phyloP scores from a whole-genome alignment of 331 rosid genomes.

The Quercus lobata region DNA sequence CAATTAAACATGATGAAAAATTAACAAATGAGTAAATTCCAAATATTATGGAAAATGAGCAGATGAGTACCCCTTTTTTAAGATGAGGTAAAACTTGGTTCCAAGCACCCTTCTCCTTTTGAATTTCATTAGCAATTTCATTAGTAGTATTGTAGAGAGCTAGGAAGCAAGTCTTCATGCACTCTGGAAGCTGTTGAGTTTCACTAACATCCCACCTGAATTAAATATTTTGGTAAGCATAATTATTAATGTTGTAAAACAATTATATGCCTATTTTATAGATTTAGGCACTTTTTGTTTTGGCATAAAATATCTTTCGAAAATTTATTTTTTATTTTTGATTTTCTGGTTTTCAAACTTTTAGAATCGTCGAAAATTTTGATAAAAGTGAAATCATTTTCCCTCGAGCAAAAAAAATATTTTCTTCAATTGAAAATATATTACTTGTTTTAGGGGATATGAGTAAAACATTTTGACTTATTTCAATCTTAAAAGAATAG shows the following conservation, averaged over 20 bases:
- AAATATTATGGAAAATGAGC: not conserved
- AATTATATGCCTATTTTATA: not conserved
- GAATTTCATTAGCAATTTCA: slow-evolving; percentile 52
- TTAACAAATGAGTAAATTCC: too few species aligned
- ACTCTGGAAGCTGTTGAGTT: slow-evolving; percentile 42
- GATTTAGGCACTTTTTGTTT: too few species aligned
- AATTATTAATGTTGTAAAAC: not conserved
- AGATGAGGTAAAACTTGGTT: slow-evolving; percentile 32
- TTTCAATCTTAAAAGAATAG: too few species aligned
- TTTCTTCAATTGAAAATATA: not conserved
- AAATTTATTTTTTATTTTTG: too few species aligned
- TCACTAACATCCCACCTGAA: slow-evolving; percentile 54
- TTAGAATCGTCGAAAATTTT: too few species aligned
- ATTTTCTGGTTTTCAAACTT: too few species aligned
- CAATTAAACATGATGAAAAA: not conserved
- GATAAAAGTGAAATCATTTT: too few species aligned
- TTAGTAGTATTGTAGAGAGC: slow-evolving; percentile 40
- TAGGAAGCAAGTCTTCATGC: slow-evolving; percentile 49
- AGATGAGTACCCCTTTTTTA: slow-evolving; percentile 34
- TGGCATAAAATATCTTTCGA: too few species aligned
- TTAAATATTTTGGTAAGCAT: not conserved
- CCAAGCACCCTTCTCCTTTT: slow-evolving; percentile 13
- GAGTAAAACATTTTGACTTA: too few species aligned
- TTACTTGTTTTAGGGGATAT: too few species aligned
- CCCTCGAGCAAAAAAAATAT: too few species aligned